phyloP scores from a whole-genome alignment of 257 asterid species.

The Perilla frutescens region DNA sequence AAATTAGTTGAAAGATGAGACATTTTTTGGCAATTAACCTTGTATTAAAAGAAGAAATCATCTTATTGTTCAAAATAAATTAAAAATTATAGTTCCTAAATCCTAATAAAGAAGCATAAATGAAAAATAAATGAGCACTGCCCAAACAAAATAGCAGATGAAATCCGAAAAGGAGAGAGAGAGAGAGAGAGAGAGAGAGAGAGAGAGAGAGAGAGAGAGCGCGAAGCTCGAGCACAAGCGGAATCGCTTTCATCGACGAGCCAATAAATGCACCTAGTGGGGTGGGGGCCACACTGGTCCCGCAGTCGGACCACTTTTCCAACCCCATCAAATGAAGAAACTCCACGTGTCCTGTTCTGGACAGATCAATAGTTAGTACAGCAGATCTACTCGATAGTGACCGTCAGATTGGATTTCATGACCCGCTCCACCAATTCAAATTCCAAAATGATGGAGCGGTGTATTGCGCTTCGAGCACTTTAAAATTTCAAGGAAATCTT shows the following conservation, averaged over 20 bases:
- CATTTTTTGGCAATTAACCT: too few relatives aligned
- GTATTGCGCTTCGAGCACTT: slow-evolving; percentile 19
- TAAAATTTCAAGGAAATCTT: slow-evolving; percentile 6
- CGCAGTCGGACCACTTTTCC: slow-evolving; percentile 19
- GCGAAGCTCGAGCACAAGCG: too few relatives aligned
- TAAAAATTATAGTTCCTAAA: too few relatives aligned
- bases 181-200: too few relatives aligned
- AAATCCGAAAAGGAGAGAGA: too few relatives aligned
- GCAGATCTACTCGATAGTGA: not conserved
- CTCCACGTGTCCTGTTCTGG: slow-evolving; percentile 16
- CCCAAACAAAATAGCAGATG: too few relatives aligned
- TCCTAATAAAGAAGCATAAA: not conserved
- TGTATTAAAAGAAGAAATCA: too few relatives aligned
- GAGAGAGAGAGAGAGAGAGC: too few relatives aligned
- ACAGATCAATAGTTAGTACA: not conserved
- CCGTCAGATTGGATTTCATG: slow-evolving; percentile 31
- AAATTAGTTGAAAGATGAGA: too few relatives aligned
- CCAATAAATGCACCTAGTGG: too few relatives aligned
- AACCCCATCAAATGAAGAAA: not conserved
- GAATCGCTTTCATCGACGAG: too few relatives aligned
- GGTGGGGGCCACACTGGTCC: slow-evolving; percentile 27
- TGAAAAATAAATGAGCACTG: not conserved
- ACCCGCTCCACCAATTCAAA: slow-evolving; percentile 25
- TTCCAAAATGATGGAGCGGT: slow-evolving; percentile 18
- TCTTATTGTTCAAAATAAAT: too few relatives aligned